A percentile compares a stretch with the other conserved stretches of the same genome.
These are phyloP conservation scores for Botrytis elliptica DNA, from an alignment of 2,329 filamentous ascomycete species.

Conservation along the genomic window DNA sequence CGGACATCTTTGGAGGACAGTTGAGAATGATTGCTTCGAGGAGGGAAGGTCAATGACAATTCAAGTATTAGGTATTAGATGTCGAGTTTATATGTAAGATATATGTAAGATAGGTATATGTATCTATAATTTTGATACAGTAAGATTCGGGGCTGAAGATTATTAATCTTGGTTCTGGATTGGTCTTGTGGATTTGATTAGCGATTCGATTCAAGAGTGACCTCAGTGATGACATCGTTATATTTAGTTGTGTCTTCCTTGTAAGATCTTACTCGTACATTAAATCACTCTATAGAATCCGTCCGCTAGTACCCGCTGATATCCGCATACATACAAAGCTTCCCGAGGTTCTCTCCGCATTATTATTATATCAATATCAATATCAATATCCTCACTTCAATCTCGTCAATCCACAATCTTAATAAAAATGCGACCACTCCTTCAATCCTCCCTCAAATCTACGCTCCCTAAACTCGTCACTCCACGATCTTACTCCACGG, in stretches of 20 bases:
- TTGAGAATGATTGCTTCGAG: not conserved
- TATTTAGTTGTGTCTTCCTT: not conserved
- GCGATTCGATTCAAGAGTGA: not conserved
- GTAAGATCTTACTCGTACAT: too few relatives aligned
- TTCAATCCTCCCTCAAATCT: slow-evolving; percentile 8
- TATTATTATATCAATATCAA: too few relatives aligned
- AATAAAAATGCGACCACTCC: slow-evolving; percentile 13
- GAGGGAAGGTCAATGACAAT: not conserved
- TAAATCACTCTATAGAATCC: not conserved
- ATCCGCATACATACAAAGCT: slow-evolving; percentile 4
- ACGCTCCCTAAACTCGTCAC: slow-evolving; percentile 22
- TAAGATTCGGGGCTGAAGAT: slow-evolving; percentile 8
- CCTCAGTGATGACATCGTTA: slow-evolving; percentile 1
- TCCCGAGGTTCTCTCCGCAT: not conserved
- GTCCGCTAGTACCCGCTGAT: not conserved
- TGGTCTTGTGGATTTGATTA: not conserved
- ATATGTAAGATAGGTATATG: not conserved
- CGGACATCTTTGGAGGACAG: not conserved
- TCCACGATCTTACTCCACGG: slow-evolving; percentile 23
- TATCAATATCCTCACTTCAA: not conserved
- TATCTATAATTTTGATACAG: not conserved
- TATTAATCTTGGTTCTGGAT: slow-evolving; percentile 2
- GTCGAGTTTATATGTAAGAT: not conserved
- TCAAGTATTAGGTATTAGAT: not conserved
- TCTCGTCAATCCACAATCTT: not conserved